phyloP scores from a whole-genome alignment of 2,329 filamentous ascomycete species.

The Rhinocladiella mackenziei region DNA sequence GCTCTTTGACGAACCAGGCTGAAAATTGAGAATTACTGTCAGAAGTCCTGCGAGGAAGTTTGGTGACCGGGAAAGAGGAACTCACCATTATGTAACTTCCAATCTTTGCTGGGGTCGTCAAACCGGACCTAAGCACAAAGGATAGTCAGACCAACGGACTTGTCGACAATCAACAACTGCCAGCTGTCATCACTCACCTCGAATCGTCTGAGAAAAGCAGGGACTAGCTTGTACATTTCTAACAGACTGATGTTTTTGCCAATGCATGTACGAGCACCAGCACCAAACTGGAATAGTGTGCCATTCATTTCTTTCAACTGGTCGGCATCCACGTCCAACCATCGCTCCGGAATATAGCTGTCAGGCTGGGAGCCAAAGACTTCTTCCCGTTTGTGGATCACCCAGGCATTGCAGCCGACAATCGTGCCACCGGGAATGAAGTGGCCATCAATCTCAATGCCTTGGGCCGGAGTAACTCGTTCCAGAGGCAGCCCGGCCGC shows the following conservation, averaged over 20 bases:
- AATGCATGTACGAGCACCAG: constrained; percentile 47
- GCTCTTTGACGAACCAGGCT: constrained; percentile 51
- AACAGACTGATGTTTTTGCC: constrained; percentile 33
- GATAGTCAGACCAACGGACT: constrained; percentile 16
- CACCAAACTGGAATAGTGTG: constrained; percentile 43
- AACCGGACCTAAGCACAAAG: constrained; percentile 40
- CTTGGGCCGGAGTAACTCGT: constrained; percentile 61
- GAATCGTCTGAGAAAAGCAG: constrained; percentile 27
- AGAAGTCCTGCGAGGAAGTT: background rate
- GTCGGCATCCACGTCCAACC: constrained; percentile 52
- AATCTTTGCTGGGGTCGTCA: constrained; percentile 25
- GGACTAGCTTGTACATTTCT: constrained; percentile 34
- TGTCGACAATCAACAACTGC: background rate
- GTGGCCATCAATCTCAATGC: constrained; percentile 64
- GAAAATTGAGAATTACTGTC: no score
- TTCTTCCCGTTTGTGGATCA: constrained; percentile 63
- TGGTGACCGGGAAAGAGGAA: background rate
- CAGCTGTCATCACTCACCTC: constrained; percentile 16
- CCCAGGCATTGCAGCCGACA: constrained; percentile 71
- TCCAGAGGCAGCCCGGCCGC: constrained; percentile 70
- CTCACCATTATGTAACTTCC: constrained; percentile 29
- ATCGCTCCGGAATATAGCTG: constrained; percentile 64
- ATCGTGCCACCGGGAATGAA: constrained; percentile 66
- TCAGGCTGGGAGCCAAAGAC: constrained; percentile 68
- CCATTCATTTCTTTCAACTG: constrained; percentile 50